phyloP scores from a whole-genome alignment of 768 basidiomycete species.

The Fibroporia radiculosa region DNA sequence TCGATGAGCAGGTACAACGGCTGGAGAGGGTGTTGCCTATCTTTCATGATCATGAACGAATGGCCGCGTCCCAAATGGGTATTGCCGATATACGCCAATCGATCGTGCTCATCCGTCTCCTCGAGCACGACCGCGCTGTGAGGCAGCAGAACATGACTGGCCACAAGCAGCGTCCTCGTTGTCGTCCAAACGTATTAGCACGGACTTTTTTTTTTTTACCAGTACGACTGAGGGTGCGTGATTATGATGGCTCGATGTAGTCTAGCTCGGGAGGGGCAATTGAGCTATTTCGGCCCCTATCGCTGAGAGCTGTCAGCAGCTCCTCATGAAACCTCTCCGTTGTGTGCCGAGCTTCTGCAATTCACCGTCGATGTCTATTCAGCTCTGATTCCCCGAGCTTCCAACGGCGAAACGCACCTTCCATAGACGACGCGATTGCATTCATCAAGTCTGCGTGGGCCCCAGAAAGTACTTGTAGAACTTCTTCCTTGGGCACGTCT shows the following conservation, averaged over 20 bases:
- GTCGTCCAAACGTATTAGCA: neutral
- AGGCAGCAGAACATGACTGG: neutral
- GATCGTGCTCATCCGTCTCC: neutral
- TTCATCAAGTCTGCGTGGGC: neutral
- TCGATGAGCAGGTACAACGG: slow-evolving; percentile 3
- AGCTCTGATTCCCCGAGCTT: neutral
- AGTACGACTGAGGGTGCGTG: neutral
- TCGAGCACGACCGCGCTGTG: neutral
- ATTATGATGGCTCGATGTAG: neutral
- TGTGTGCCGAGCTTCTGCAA: neutral
- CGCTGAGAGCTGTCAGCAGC: neutral
- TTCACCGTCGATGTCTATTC: no score
- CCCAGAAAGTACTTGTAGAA: neutral
- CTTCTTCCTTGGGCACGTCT: neutral
- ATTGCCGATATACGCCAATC: neutral
- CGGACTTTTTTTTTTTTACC: neutral
- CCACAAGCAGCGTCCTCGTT: neutral
- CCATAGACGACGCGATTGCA: neutral
- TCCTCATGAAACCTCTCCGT: neutral
- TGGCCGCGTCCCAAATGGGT: neutral
- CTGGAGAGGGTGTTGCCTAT: slow-evolving; percentile 1
- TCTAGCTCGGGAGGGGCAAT: neutral
- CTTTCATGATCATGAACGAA: slow-evolving; percentile 1
- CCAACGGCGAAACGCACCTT: slow-evolving; percentile 1
- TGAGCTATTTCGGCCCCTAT: slow-evolving; percentile 3